Evolutionary conservation across 768 basidiomycete species (phyloP), one percentile per base, ranked within the genome.

Genomic region (Pulveroboletus sp.): DNA sequence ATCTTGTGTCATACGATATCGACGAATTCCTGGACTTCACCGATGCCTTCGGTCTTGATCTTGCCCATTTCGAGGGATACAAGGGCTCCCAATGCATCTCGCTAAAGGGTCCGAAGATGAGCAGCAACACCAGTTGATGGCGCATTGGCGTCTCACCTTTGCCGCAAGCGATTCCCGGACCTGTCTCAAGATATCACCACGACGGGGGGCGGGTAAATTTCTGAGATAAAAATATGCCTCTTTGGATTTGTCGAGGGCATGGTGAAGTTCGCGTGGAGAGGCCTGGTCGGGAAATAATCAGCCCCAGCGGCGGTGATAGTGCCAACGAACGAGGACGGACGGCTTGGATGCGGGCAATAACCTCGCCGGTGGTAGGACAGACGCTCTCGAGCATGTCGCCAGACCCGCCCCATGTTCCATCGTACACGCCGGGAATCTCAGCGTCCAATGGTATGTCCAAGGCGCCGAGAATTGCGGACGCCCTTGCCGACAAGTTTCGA

Each of bases 21-120:
- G 50, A 97, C 80, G 60, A 94, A 92, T 70, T 95, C 93, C 63
- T 94, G 91, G 12, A 97, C 92, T 71, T 97, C 93, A 14, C 94
- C 94, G 17, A 84, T 74, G 21, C 94, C 94, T 66, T 97, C 94
- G 14, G 87, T 85, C 59, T 75, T 79, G 56, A 97, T 94, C 73
- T 98, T 85, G 16, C 95, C 90, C 89, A 92, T 90, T 66, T 91
- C 90, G 13, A 94, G 76, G 35, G 89, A 86, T 9, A 95, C 82
- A 17, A 95, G 75, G 12, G 86, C 84, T 42, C 92, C 92, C 5
- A 95, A 77, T 32, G 76, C 83, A 45, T 87, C 81, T 27, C 87
- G 78, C 89, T 93, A 58, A 38, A 45, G 45, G 42, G 46, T 24
- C 19, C 33, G 45, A 34, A 32, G 51, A 34, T 60, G 50, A 55